phyloP scores from a whole-genome alignment of 2,329 filamentous ascomycete genomes.

The Colletotrichum abscissum region DNA sequence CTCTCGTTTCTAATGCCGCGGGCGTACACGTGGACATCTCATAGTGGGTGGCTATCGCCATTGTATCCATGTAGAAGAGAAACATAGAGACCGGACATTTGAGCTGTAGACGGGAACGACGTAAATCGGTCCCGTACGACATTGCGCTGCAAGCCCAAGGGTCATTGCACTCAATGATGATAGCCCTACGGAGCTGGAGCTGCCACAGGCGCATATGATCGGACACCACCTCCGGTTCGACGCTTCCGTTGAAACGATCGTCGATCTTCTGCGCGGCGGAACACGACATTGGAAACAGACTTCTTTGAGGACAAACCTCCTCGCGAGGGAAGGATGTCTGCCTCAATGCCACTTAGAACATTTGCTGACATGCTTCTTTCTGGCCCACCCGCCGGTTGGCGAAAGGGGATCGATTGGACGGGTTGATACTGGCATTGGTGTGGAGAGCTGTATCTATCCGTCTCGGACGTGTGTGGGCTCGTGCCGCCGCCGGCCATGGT shows the following conservation, averaged over 20 bases:
- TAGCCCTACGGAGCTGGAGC: slow-evolving; percentile 6
- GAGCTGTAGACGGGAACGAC: neutral
- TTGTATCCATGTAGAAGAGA: neutral
- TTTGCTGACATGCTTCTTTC: neutral
- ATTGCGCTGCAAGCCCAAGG: neutral
- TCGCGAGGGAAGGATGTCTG: neutral
- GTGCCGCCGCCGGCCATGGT: slow-evolving; percentile 10
- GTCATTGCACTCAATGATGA: neutral
- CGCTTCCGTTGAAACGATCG: slow-evolving; percentile 4
- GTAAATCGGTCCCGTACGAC: neutral
- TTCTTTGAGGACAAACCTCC: neutral
- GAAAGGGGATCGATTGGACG: neutral
- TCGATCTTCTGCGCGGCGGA: neutral
- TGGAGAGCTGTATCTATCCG: slow-evolving; percentile 19
- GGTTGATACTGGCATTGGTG: neutral
- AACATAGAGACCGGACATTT: neutral
- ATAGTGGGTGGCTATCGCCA: slow-evolving; percentile 10
- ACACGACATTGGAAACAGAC: neutral
- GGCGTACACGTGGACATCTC: slow-evolving; percentile 21
- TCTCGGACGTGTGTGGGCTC: neutral
- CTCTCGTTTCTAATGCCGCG: neutral
- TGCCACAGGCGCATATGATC: slow-evolving; percentile 12
- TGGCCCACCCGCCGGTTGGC: neutral
- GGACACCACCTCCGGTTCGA: neutral
- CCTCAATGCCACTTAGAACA: neutral